Evolutionary conservation across 148 eudicot genomes (phyloP).

Genomic region (Chenopodium album): DNA sequence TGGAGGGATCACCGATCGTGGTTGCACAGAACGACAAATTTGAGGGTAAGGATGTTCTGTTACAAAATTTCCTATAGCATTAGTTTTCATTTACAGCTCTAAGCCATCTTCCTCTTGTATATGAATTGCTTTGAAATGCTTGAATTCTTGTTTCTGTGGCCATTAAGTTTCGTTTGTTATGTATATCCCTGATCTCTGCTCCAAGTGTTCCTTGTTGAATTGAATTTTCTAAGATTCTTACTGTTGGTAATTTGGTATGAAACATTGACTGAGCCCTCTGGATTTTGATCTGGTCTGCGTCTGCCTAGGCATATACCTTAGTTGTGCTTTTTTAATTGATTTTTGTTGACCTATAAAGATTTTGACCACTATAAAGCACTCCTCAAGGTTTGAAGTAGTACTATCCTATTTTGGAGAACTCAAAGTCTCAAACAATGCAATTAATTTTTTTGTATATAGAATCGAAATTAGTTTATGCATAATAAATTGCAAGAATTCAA

Average conservation of each 20-base stretch:
- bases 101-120: neutral
- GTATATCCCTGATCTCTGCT: neutral
- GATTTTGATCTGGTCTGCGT: neutral
- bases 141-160: neutral
- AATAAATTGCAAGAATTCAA: no score
- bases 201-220: neutral
- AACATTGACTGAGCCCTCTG: neutral
- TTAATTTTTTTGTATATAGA: no score
- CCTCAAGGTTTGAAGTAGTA: no score
- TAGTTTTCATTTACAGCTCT: neutral
- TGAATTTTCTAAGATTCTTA: neutral
- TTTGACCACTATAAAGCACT: no score
- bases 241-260: neutral
- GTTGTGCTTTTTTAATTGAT: neutral
- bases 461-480: no score
- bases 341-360: neutral
- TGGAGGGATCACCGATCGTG: slow-evolving; percentile 88
- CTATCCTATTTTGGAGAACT: no score
- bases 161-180: neutral
- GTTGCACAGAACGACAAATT: slow-evolving; percentile 89
- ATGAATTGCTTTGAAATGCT: neutral
- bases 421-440: no score
- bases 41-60: slow-evolving; percentile 49
- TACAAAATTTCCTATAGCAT: neutral
- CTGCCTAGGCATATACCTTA: no score